Percentiles rank a stretch among this genome's conserved stretches.
Conservation (phyloP, 441 rosid species). For the Populus hybrid region DNA sequence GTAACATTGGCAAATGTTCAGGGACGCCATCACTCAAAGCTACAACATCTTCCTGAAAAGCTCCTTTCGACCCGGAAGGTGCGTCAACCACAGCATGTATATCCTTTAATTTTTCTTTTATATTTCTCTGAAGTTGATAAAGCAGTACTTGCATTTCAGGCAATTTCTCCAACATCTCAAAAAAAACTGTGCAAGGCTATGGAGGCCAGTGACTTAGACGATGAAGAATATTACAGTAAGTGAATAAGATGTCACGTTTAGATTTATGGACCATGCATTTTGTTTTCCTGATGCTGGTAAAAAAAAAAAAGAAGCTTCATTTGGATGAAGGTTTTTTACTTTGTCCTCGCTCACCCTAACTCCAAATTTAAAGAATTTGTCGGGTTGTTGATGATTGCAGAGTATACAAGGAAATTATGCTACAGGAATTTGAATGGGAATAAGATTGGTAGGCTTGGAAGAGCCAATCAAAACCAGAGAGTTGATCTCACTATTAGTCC, state of each 20-base stretch:
- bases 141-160: conserved; percentile 42
- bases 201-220: conserved; percentile 43
- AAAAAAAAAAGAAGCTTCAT: not conserved
- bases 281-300: not conserved
- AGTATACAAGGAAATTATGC: conserved; percentile 50
- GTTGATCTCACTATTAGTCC: conserved; percentile 35
- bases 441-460: conserved; percentile 41
- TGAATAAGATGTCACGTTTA: conserved; percentile 9
- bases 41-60: conserved; percentile 45
- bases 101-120: conserved; percentile 12
- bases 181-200: conserved; percentile 61
- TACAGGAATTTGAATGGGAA: conserved; percentile 42
- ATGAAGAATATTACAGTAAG: conserved; percentile 54
- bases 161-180: conserved; percentile 77
- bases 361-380: not conserved
- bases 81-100: not conserved
- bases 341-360: not conserved
- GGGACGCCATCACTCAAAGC: conserved; percentile 26
- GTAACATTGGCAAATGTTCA: conserved; percentile 22
- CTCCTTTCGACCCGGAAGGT: conserved; percentile 74
- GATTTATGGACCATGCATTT: not conserved
- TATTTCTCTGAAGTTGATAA: conserved; percentile 11
- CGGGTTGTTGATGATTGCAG: conserved; percentile 38
- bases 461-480: conserved; percentile 36
- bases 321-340: not conserved